Base-by-base conservation (phyloP, 1,284 basidiomycete genomes). In the Heterobasidion irregulare region DNA sequence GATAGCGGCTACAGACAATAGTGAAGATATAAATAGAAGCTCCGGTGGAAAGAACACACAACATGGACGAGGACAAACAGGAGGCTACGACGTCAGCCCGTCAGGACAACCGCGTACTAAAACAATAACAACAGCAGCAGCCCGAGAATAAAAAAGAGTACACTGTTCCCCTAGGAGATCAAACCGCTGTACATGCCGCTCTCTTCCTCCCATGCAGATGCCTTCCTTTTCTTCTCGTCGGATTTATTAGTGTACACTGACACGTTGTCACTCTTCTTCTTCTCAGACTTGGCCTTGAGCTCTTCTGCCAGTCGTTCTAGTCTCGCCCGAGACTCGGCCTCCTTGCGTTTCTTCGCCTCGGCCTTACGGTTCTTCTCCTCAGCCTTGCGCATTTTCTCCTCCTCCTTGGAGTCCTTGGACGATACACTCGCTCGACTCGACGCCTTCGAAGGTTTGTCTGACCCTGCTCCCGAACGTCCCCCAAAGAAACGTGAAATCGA, bases 261-360 rank as follows among this genome's bases (percentile, higher is more conserved):
- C 1, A 47, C 56, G 45, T 50, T 64, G 48, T 75, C 74, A 26
- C 18, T 19, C 18, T 47, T 47, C 46, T 15, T 50, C 10, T 58
- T 58, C 54, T 68, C 65, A 18, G 66, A 68, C 32, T 65, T 62
- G 53, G 66, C 60, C 45, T 67, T 66, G 56, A 74, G 64, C 44
- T 77, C 72, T 53, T 70, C 65, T n/a, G 75, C 75, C 36, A 78
- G 64, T 50, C 67, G 68, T 55, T 76, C 74, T 15, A 68, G 64
- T 60, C 67, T 68, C 52, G 65, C 67, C 58, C 69, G 70, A 55
- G 70, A 70, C 53, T 75, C 73, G 47, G 72, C 74, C 68, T 77
- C 77, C 64, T 73, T 75, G 59, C 69, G 68, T 59, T 62, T 66
- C 66, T 78, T 77, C 58, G 72, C 72, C 57, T 79, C 75, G 8